Evolutionary conservation across 2,329 filamentous ascomycete genomes (phyloP), one percentile per base, ranked within the genome.

Genomic region (Neophaeococcomyces aloes): DNA sequence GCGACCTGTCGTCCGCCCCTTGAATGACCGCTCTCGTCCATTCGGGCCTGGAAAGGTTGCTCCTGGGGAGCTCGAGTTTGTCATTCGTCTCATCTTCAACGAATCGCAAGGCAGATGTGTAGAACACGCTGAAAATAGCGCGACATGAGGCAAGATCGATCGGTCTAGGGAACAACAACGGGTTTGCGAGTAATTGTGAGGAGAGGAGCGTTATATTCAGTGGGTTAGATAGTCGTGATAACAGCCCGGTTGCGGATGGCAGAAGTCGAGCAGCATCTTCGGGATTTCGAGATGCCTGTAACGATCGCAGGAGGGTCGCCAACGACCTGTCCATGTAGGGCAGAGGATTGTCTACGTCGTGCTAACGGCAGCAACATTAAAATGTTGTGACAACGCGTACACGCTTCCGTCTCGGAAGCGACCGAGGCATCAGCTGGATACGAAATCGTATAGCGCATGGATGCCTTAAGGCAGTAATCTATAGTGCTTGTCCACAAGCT

Each of bases 1-100:
- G 74, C 62, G 68, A 80, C 53, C 69, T 71, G 34, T 75, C 76
- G 56, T 80, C 74, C 13, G 77, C 76, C 7, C 76, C 77, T 31
- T 68, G 69, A 2, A 76, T 68, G 2, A 78, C 66, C 1, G 77
- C 75, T 49, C 68, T 70, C 18, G 74, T 64, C 78, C 77, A 80
- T 37, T 72, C 72, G 36, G 75, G 70, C 13, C 70, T 62, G 4
- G 68, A 61, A 4, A 76, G 60, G 19, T 70, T 72, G 13, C 77
- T 77, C 34, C 71, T 69, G 21, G 58, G 57, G 21, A 56, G 55
- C 10, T 61, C 55, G 27, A 44, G 44, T 17, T 62, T 57, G n/a
- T 64, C 42, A 19, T 58, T 33, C 57, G 45, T 70, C 64, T 56
- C 74, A 61, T 60, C 64, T 44, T 71, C 69, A 21, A 75, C 53